phyloP scores from a whole-genome alignment of 768 basidiomycete species.

The Tylopilus cervinicoccineus region DNA sequence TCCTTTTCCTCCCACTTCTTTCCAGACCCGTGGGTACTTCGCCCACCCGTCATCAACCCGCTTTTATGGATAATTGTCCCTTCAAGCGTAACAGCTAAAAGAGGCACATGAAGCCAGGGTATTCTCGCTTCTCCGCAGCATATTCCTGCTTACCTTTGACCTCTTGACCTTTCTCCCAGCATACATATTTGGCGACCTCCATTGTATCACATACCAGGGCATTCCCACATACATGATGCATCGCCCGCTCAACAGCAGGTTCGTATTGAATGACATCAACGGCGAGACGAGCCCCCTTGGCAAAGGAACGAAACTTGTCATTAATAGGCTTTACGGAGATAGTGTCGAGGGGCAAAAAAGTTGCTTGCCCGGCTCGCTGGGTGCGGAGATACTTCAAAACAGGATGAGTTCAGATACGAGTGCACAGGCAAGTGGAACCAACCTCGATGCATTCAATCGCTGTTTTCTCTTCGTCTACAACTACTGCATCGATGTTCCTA shows the following conservation, averaged over 20 bases:
- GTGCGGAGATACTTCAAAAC: slow-evolving; percentile 82
- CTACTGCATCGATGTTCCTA: slow-evolving; percentile 90
- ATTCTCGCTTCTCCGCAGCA: slow-evolving; percentile 9
- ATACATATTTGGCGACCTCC: slow-evolving; percentile 86
- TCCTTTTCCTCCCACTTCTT: slow-evolving; percentile 97
- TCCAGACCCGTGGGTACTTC: slow-evolving; percentile 65
- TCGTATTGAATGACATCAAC: slow-evolving; percentile 85
- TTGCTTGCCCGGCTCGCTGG: slow-evolving; percentile 92
- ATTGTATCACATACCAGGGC: slow-evolving; percentile 93
- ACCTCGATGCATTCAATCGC: slow-evolving; percentile 98
- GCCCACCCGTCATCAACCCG: slow-evolving; percentile 94
- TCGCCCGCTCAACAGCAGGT: slow-evolving; percentile 83
- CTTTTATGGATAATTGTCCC: slow-evolving; percentile 98
- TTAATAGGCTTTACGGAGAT: slow-evolving; percentile 92
- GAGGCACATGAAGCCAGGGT: background rate
- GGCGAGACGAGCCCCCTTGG: slow-evolving; percentile 80
- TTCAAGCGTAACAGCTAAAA: slow-evolving; percentile 87
- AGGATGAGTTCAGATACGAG: background rate
- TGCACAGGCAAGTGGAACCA: slow-evolving; percentile 9
- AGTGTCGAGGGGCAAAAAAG: slow-evolving; percentile 97
- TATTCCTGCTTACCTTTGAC: slow-evolving; percentile 86
- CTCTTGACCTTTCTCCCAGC: slow-evolving; percentile 93
- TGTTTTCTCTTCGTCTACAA: slow-evolving; percentile 95
- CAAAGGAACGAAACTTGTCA: slow-evolving; percentile 91
- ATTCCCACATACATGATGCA: slow-evolving; percentile 95